phyloP scores from a whole-genome alignment of 768 basidiomycete genomes.

The Agaricus blazei region DNA sequence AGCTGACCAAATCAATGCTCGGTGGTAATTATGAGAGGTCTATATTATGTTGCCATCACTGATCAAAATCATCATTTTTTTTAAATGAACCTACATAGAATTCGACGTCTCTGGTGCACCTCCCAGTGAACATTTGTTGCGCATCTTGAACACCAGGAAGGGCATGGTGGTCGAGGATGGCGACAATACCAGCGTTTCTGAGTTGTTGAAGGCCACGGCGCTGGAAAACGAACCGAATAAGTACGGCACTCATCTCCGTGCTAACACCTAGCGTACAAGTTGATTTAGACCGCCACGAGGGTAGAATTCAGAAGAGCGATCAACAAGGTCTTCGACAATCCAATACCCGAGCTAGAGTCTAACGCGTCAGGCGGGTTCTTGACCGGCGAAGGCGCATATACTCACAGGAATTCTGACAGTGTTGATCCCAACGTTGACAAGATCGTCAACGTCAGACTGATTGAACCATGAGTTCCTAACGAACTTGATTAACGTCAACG shows the following conservation, averaged over 20 bases:
- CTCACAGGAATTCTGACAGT: slow-evolving; percentile 73
- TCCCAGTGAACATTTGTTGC: slow-evolving; percentile 63
- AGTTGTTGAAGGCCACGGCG: slow-evolving; percentile 59
- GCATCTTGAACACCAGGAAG: slow-evolving; percentile 64
- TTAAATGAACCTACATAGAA: slow-evolving; percentile 53
- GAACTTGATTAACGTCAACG: background rate
- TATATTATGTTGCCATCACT: slow-evolving; percentile 17
- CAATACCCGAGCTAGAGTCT: slow-evolving; percentile 67
- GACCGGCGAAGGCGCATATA: background rate
- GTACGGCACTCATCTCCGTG: too few relatives aligned
- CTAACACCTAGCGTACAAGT: slow-evolving; percentile 39
- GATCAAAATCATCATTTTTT: background rate
- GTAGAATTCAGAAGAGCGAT: slow-evolving; percentile 55
- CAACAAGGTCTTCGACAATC: slow-evolving; percentile 70
- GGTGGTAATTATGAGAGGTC: slow-evolving; percentile 70
- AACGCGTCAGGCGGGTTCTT: background rate
- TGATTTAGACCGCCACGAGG: slow-evolving; percentile 65
- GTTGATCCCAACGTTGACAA: slow-evolving; percentile 57
- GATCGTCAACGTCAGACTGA: slow-evolving; percentile 49
- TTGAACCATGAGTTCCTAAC: slow-evolving; percentile 69
- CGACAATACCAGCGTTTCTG: slow-evolving; percentile 55
- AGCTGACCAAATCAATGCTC: slow-evolving; percentile 76
- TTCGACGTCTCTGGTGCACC: slow-evolving; percentile 60
- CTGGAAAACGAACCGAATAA: slow-evolving; percentile 26
- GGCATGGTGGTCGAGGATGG: slow-evolving; percentile 64